A percentile compares a stretch with the other conserved stretches of the same genome.
Evolutionary conservation across 2,329 filamentous ascomycete species (phyloP).

Genomic region (Davidsoniella virescens): DNA sequence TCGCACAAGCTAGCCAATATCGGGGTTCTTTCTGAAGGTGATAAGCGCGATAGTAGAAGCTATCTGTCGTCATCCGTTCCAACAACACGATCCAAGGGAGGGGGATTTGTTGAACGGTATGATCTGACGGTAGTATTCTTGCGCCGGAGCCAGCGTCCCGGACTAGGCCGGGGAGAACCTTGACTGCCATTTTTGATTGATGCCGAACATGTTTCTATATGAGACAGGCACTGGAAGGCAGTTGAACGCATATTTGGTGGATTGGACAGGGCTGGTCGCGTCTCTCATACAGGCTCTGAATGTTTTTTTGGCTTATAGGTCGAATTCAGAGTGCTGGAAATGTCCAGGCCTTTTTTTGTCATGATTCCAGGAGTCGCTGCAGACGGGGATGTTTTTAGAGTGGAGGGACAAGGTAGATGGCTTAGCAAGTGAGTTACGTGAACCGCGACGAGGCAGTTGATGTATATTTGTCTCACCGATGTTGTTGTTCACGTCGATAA

Average conservation of each 20-base stretch:
- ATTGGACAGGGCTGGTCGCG: conserved; percentile 34
- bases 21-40: conserved; percentile 37
- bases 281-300: conserved; percentile 22
- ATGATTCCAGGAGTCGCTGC: neutral
- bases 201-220: conserved; percentile 5
- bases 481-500: no score
- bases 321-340: conserved; percentile 1
- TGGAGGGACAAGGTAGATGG: conserved; percentile 22
- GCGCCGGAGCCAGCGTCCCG: conserved; percentile 41
- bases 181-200: conserved; percentile 16
- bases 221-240: conserved; percentile 6
- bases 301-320: conserved; percentile 1
- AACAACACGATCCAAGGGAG: neutral
- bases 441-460: no score
- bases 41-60: conserved; percentile 42
- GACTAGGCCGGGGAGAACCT: conserved; percentile 33
- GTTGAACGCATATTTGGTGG: conserved; percentile 10
- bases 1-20: neutral
- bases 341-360: neutral
- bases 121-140: conserved; percentile 30
- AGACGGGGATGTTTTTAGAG: conserved; percentile 16
- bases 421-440: conserved; percentile 14
- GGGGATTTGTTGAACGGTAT: neutral
- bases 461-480: no score
- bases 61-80: conserved; percentile 19